Evolutionary conservation across 768 basidiomycete genomes (phyloP).

Genomic region (Strobilomyces dryophilus): DNA sequence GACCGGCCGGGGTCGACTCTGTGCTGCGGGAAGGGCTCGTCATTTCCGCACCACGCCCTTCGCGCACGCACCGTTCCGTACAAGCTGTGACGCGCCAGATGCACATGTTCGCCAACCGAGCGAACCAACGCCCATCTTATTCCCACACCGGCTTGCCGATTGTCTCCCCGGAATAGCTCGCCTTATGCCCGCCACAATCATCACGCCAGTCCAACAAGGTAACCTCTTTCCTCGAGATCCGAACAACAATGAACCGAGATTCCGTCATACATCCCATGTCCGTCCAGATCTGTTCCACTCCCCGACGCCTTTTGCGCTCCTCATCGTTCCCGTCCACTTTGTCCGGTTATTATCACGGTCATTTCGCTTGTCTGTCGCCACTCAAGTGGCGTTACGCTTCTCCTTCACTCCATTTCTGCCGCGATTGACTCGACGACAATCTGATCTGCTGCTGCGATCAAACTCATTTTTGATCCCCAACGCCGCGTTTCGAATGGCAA

Average conservation of each 20-base stretch:
- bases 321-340: constrained; percentile 1
- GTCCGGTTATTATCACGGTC: neutral
- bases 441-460: constrained; percentile 21
- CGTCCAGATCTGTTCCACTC: constrained; percentile 4
- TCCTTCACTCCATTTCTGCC: neutral
- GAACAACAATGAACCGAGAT: neutral
- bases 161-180: constrained; percentile 3
- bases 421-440: constrained; percentile 17
- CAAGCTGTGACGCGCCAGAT: constrained; percentile 8
- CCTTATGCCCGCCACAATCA: constrained; percentile 13
- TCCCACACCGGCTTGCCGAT: constrained; percentile 12
- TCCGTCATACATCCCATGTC: constrained; percentile 6
- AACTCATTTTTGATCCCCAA: constrained; percentile 2
- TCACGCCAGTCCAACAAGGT: constrained; percentile 1
- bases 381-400: constrained; percentile 13
- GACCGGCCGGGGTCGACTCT: neutral
- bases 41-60: constrained; percentile 20
- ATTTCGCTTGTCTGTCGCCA: neutral
- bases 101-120: constrained; percentile 17
- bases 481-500: neutral
- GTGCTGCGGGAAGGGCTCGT: neutral
- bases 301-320: neutral
- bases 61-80: constrained; percentile 11
- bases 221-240: constrained; percentile 14
- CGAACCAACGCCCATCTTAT: constrained; percentile 6